Conservation (phyloP, 169 alveolate species). For the Cryptosporidium canis region DNA sequence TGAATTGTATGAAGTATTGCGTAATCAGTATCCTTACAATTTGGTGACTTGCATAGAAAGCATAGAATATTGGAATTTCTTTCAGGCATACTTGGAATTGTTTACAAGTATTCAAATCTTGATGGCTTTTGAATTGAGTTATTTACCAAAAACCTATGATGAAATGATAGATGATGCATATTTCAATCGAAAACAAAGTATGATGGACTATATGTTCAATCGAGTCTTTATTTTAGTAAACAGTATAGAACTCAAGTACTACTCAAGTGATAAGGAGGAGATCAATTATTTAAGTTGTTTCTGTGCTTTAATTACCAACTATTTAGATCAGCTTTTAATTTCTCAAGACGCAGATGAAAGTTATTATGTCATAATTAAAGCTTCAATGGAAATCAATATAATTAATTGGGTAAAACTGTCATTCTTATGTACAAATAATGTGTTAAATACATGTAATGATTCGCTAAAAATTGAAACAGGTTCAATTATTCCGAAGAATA, state of each 20-base stretch:
- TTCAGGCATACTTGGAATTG: conserved; percentile 8
- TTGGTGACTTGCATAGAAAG: neutral
- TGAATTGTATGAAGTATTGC: conserved; percentile 29
- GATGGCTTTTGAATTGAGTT: neutral
- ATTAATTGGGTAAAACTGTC: conserved; percentile 29
- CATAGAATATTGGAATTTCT: conserved; percentile 32
- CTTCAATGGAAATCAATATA: conserved; percentile 6
- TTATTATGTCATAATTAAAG: neutral
- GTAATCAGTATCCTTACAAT: conserved; percentile 32
- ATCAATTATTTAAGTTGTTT: conserved; percentile 13
- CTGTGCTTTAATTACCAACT: conserved; percentile 5
- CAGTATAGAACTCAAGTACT: conserved; percentile 19
- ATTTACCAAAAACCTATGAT: neutral
- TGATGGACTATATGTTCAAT: conserved; percentile 18
- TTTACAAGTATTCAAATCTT: neutral
- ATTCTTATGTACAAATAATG: conserved; percentile 12
- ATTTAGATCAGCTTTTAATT: neutral
- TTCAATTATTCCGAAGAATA: conserved; percentile 22
- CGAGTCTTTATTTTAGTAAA: conserved; percentile 14
- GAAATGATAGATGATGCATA: neutral
- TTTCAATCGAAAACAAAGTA: neutral
- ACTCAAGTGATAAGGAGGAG: conserved; percentile 14
- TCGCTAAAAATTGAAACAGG: neutral
- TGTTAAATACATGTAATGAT: neutral
- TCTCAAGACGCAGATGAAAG: neutral